Conservation (phyloP, 1,139 yeast genomes). For the Protomyces pachydermus region DNA sequence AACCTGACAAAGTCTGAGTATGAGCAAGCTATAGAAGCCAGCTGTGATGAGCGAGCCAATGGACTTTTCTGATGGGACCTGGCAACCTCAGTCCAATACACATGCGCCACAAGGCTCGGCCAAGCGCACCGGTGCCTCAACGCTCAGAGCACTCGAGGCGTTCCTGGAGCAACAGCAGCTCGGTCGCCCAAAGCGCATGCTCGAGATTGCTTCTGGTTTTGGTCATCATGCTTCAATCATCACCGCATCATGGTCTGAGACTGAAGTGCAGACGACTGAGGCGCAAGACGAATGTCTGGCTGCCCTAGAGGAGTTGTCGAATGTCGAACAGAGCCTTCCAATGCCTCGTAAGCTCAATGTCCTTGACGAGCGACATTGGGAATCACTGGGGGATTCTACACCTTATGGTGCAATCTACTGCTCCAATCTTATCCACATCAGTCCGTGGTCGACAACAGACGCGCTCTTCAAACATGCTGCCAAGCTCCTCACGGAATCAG, state of each 20-base stretch:
- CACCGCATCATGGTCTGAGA: neutral
- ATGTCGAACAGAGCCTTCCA: neutral
- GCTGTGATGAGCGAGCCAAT: neutral
- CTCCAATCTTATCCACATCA: slow-evolving; percentile 21
- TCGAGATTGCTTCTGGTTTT: slow-evolving; percentile 22
- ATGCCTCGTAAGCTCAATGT: slow-evolving; percentile 10
- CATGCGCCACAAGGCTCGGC: slow-evolving; percentile 19
- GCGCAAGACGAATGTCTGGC: slow-evolving; percentile 17
- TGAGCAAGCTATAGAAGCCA: no score
- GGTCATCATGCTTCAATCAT: slow-evolving; percentile 11
- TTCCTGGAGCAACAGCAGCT: neutral
- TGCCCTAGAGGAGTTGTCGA: neutral
- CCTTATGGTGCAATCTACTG: neutral
- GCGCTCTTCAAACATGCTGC: slow-evolving; percentile 18
- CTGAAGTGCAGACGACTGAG: slow-evolving; percentile 13
- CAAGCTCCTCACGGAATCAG: neutral
- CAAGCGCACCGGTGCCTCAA: slow-evolving; percentile 3
- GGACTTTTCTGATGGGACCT: neutral
- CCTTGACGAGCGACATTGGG: slow-evolving; percentile 18
- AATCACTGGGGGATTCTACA: neutral
- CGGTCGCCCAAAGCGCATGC: neutral
- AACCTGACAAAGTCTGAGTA: neutral
- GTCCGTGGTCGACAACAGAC: slow-evolving; percentile 6
- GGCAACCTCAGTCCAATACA: slow-evolving; percentile 14
- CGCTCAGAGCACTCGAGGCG: slow-evolving; percentile 4